phyloP scores from a whole-genome alignment of 1,284 basidiomycete genomes.

The Hemileia vastatrix region DNA sequence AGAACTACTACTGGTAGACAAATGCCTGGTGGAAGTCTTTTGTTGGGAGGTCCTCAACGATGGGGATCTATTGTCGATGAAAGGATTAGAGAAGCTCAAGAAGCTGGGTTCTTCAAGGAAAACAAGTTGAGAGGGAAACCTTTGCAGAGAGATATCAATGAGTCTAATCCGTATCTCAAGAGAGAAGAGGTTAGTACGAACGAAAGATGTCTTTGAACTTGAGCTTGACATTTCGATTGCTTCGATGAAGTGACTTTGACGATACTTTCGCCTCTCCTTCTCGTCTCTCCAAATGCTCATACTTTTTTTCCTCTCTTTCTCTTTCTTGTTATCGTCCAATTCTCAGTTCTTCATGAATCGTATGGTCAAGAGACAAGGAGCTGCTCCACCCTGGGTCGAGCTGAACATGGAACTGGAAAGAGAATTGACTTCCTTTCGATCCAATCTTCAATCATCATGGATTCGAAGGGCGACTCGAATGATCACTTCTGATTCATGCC shows the following conservation, averaged over 20 bases:
- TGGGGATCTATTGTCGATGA: conserved; percentile 63
- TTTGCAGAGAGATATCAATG: conserved; percentile 54
- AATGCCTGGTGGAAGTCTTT: conserved; percentile 67
- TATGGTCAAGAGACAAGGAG: conserved; percentile 72
- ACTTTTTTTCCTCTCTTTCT: neutral
- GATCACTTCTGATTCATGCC: conserved; percentile 50
- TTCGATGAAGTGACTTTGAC: too few species aligned
- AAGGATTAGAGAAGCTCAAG: conserved; percentile 62
- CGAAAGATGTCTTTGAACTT: too few species aligned
- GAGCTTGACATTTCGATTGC: too few species aligned
- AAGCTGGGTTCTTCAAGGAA: conserved; percentile 61
- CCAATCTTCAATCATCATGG: conserved; percentile 55
- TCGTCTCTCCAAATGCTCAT: too few species aligned
- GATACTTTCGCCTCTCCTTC: too few species aligned
- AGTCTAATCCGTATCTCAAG: conserved; percentile 58
- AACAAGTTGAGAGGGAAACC: conserved; percentile 68
- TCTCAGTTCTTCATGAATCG: conserved; percentile 70
- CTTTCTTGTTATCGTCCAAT: conserved; percentile 1
- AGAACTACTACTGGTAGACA: conserved; percentile 43
- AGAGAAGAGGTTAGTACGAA: conserved; percentile 30
- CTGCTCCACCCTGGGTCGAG: conserved; percentile 83
- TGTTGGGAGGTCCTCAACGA: neutral
- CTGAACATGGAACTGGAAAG: conserved; percentile 59
- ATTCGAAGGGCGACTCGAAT: conserved; percentile 56
- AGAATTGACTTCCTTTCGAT: conserved; percentile 56